These are phyloP conservation scores for Abrus precatorius DNA, from an alignment of 306 rosid species.

Conservation along the genomic window DNA sequence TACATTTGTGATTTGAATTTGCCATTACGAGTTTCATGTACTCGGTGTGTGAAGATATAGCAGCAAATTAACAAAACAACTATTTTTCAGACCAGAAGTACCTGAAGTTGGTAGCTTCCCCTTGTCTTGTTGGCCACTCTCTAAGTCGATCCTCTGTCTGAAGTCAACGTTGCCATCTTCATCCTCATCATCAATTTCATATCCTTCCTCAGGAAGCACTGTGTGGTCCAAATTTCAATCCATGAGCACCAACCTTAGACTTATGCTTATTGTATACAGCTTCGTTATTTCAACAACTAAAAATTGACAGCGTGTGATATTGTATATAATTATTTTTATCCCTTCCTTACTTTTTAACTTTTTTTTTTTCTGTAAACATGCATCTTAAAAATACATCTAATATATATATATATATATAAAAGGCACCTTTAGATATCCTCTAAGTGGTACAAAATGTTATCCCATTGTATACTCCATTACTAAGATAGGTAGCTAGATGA, in stretches of 20 bases:
- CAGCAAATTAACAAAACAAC: background rate
- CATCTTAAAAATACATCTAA: no score
- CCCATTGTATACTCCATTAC: no score
- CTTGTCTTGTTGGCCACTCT: background rate
- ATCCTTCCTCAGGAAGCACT: slow-evolving; percentile 41
- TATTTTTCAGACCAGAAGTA: background rate
- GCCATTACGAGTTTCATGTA: background rate
- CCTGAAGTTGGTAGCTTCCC: background rate
- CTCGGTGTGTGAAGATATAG: background rate
- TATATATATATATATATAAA: no score
- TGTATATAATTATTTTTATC: no score
- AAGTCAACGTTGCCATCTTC: background rate
- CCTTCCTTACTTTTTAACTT: no score
- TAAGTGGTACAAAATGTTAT: no score
- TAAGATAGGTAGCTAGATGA: background rate
- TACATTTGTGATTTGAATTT: background rate
- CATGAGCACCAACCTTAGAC: background rate
- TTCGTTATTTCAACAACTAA: no score
- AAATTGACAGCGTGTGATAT: no score
- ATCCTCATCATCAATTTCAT: slow-evolving; percentile 9
- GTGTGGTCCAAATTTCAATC: slow-evolving; percentile 2
- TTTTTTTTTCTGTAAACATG: no score
- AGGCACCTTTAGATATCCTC: no score
- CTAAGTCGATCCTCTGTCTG: background rate
- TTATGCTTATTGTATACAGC: background rate